Evolutionary conservation across 169 alveolate genomes (phyloP).

Genomic region (Sarcocystis neurona): DNA sequence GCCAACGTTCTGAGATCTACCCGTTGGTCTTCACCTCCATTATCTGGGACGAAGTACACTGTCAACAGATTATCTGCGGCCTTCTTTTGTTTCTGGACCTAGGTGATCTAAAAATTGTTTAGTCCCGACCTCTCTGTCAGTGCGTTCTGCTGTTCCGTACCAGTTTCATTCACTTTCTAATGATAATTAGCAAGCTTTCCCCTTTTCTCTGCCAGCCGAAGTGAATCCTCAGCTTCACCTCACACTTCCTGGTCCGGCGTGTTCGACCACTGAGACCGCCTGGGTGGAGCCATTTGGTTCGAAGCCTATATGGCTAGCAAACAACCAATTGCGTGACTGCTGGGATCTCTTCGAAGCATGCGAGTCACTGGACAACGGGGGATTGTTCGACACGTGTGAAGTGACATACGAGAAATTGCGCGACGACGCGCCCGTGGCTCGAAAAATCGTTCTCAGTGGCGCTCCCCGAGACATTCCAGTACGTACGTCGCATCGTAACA

Average conservation of each 20-base stretch:
- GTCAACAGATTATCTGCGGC: too few species aligned
- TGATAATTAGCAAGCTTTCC: too few species aligned
- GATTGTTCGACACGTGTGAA: slow-evolving; percentile 3
- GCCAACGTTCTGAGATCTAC: too few species aligned
- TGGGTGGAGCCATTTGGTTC: slow-evolving; percentile 22
- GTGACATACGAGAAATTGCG: slow-evolving; percentile 21
- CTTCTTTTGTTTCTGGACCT: too few species aligned
- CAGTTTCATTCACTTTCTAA: too few species aligned
- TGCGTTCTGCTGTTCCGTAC: too few species aligned
- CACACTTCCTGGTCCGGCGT: slow-evolving; percentile 29
- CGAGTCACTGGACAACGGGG: slow-evolving; percentile 24
- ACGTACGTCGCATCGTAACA: not conserved
- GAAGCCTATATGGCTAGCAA: not conserved
- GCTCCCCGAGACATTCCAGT: slow-evolving; percentile 21
- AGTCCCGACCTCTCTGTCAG: too few species aligned
- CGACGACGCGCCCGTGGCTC: slow-evolving; percentile 4
- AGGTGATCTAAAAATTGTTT: too few species aligned
- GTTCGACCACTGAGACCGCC: slow-evolving; percentile 11
- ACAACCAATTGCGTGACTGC: slow-evolving; percentile 14
- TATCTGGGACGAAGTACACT: too few species aligned
- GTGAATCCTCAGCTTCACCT: slow-evolving; percentile 12
- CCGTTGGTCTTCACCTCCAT: too few species aligned
- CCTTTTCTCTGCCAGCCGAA: too few species aligned
- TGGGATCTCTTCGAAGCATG: slow-evolving; percentile 37
- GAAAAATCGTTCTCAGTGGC: slow-evolving; percentile 23